Percentiles rank a stretch among this genome's conserved stretches.
phyloP scores from a whole-genome alignment of 2,329 filamentous ascomycete species.

The Torrubiellomyces zombiae region DNA sequence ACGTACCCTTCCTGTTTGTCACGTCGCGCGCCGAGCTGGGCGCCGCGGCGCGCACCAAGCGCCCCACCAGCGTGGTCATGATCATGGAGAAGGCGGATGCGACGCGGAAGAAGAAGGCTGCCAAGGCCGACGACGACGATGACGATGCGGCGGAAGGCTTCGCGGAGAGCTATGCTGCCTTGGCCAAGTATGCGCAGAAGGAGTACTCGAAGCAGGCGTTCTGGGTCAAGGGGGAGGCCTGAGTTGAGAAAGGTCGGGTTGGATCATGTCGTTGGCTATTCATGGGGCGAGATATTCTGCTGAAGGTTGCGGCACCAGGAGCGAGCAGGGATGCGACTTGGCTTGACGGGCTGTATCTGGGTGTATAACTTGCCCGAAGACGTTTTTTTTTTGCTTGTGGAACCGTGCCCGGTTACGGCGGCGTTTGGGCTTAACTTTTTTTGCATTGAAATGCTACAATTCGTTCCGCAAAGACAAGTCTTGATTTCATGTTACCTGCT shows the following conservation, averaged over 20 bases:
- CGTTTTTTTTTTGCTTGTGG: constrained; percentile 10
- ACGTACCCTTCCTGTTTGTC: constrained; percentile 92
- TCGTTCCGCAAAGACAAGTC: no score
- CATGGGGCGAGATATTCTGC: constrained; percentile 1
- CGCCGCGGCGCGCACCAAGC: constrained; percentile 84
- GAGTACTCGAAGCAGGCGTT: constrained; percentile 42
- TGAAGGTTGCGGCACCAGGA: constrained; percentile 2
- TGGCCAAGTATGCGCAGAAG: constrained; percentile 51
- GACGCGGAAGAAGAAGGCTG: constrained; percentile 26
- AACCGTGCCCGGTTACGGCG: constrained; percentile 17
- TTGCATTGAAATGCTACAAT: no score
- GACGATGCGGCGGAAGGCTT: constrained; percentile 40
- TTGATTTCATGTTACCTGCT: no score
- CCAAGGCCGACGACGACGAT: constrained; percentile 26
- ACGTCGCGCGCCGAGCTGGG: constrained; percentile 84
- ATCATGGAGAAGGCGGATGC: constrained; percentile 41
- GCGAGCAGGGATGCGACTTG: constrained; percentile 3
- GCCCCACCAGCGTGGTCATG: constrained; percentile 94
- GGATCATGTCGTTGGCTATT: no score
- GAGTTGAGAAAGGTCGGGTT: not conserved
- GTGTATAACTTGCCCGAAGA: constrained; percentile 19
- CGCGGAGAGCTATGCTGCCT: constrained; percentile 44
- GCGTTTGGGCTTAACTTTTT: constrained; percentile 23
- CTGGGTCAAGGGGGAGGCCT: constrained; percentile 24
- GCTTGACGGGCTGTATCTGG: constrained; percentile 15